Base-by-base conservation (phyloP, 2,329 filamentous ascomycete genomes). In the Neophaeococcomyces aloes region DNA sequence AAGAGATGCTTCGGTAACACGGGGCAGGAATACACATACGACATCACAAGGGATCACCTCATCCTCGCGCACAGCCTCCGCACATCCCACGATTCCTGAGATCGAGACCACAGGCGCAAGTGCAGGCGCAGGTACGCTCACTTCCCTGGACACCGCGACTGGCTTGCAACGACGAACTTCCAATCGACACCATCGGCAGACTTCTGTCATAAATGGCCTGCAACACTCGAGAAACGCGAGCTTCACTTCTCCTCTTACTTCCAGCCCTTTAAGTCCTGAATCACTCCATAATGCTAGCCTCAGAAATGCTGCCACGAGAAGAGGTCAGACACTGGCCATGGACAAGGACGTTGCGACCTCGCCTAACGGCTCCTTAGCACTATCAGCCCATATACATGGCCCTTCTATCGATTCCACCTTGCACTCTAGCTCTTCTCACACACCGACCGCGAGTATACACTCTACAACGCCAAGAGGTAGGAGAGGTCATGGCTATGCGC, bases 171-270 rank as follows among this genome's bases (percentile, higher is more conserved):
- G 72, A 50, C 72, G 71, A 50, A 61, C 69, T 7, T 73, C 70
- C 18, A 61, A 65, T 47, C 74, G 85, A 47, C 88, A 98, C 63
- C 87, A 96, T 65, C 81, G 91, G 44, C 87, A 98, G 67, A 94
- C 89, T 1, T 96, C 89, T 38, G 95, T 96, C 56, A 88, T 96
- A 45, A 86, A 96, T 77, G 89, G 91, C 43, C 64, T 94, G 54
- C 88, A 94, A 62, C 91, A 98, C 65, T 83, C 76, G 45, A 69
- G 89, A 65, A 94, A 93, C 74, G 83, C 87, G 56, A 95, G 88
- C 66, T 78, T 83, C 58, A 78, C 80, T 52, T 87, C 85, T 60
- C 78, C 83, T 45, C 77, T 82, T 29, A 81, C 70, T 33, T 67
- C 82, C 21, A 94, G 84, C 62, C 89, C 89, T 46, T 71, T 95